Conservation (phyloP, 2,329 filamentous ascomycete genomes). For the Sclerotinia subarctica region DNA sequence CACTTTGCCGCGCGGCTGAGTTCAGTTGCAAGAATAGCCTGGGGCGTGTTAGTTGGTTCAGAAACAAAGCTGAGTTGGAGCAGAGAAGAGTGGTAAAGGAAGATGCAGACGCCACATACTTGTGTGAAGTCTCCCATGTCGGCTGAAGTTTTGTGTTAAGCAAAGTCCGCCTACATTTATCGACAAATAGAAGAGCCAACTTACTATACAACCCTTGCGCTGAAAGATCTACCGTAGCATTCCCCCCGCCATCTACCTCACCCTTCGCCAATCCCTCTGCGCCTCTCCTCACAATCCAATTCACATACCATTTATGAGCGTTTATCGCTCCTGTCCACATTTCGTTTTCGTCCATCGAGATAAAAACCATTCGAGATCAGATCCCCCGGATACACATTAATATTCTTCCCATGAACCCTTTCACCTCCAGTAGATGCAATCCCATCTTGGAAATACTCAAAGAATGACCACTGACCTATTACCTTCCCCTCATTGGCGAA, state of each 20-base stretch:
- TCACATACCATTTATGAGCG: neutral
- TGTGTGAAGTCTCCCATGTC: neutral
- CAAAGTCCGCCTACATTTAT: too few relatives aligned
- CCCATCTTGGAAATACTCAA: neutral
- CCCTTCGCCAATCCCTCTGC: neutral
- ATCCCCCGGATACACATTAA: neutral
- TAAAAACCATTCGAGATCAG: too few relatives aligned
- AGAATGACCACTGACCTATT: conserved; percentile 1
- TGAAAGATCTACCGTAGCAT: neutral
- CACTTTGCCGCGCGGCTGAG: neutral
- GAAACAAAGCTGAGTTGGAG: too few relatives aligned
- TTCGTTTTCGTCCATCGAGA: too few relatives aligned
- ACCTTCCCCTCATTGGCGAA: neutral
- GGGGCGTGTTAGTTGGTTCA: neutral
- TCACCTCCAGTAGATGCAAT: neutral
- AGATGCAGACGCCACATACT: neutral
- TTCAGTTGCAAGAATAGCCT: neutral
- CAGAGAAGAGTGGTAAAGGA: too few relatives aligned
- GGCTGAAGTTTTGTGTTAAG: neutral
- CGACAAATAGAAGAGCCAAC: neutral
- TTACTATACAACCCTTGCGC: neutral
- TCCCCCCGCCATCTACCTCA: neutral
- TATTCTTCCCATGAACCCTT: neutral
- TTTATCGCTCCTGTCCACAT: neutral
- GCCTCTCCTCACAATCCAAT: neutral